A percentile compares a stretch with the other conserved stretches of the same genome.
Conservation (phyloP, 1,139 yeast genomes). For the Debaryomyces coudertii region DNA sequence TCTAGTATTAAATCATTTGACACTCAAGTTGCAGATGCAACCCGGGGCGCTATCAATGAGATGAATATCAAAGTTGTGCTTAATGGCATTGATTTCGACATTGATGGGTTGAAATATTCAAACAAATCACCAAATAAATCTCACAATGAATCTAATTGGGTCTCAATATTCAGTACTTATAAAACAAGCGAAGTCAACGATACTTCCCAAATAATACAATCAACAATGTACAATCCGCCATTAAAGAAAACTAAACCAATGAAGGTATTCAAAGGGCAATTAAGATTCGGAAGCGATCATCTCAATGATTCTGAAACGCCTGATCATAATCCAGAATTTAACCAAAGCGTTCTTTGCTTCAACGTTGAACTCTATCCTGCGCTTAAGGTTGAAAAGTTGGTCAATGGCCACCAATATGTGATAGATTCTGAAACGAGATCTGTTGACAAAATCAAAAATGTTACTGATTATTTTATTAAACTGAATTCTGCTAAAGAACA, state of each 20-base stretch:
- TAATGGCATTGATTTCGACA: slow-evolving; percentile 36
- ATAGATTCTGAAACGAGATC: slow-evolving; percentile 17
- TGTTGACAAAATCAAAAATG: slow-evolving; percentile 21
- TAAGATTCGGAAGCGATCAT: slow-evolving; percentile 42
- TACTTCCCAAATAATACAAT: slow-evolving; percentile 18
- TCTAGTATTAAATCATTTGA: slow-evolving; percentile 18
- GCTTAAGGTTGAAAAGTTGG: slow-evolving; percentile 47
- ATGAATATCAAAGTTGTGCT: slow-evolving; percentile 30
- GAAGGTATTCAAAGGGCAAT: slow-evolving; percentile 36
- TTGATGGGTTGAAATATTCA: slow-evolving; percentile 2
- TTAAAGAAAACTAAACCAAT: slow-evolving; percentile 43
- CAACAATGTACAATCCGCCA: slow-evolving; percentile 25
- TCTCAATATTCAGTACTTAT: background rate
- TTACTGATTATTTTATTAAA: slow-evolving; percentile 28
- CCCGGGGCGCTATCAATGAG: slow-evolving; percentile 23
- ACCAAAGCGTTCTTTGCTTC: slow-evolving; percentile 29
- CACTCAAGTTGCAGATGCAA: slow-evolving; percentile 18
- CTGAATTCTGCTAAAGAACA: slow-evolving; percentile 12
- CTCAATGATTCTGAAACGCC: slow-evolving; percentile 14
- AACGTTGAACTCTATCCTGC: slow-evolving; percentile 70
- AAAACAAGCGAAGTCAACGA: slow-evolving; percentile 18
- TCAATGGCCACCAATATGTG: slow-evolving; percentile 37
- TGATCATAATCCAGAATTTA: slow-evolving; percentile 14
- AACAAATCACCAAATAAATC: slow-evolving; percentile 9
- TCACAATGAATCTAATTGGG: slow-evolving; percentile 20